These are phyloP conservation scores for Fusarium cyanostomum DNA, from an alignment of 2,329 filamentous ascomycete genomes.

Conservation along the genomic window DNA sequence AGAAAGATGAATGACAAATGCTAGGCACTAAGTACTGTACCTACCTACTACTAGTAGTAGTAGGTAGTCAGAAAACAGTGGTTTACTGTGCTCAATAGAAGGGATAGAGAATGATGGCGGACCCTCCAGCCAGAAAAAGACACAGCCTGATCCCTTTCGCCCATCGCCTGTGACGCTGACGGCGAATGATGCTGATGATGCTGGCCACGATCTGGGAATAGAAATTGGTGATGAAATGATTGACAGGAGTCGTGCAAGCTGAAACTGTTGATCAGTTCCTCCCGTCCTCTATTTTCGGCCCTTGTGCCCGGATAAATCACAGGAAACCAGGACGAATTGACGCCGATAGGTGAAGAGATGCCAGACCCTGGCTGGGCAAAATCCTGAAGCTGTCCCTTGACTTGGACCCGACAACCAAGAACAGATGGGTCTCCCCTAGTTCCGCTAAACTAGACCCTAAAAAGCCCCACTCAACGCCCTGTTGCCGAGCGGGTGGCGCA, in stretches of 20 bases:
- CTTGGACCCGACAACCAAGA: conserved; percentile 3
- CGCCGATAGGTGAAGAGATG: too few species aligned
- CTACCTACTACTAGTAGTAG: too few species aligned
- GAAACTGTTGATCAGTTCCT: conserved; percentile 35
- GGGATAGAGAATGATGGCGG: conserved; percentile 6
- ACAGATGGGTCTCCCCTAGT: background rate
- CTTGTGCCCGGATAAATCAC: conserved; percentile 10
- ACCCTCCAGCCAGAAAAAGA: background rate
- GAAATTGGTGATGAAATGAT: conserved; percentile 37
- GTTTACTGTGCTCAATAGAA: background rate
- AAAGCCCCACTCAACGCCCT: conserved; percentile 34
- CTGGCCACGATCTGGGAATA: background rate
- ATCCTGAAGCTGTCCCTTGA: conserved; percentile 9
- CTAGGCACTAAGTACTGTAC: too few species aligned
- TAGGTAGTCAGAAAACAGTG: too few species aligned
- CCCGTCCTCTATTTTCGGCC: background rate
- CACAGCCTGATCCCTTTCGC: background rate
- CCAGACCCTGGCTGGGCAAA: background rate
- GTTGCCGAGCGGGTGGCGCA: conserved; percentile 38
- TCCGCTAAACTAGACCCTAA: conserved; percentile 9
- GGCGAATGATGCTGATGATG: conserved; percentile 5
- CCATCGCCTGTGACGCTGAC: background rate
- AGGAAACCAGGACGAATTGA: background rate
- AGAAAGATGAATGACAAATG: conserved; percentile 40
- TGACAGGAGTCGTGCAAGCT: conserved; percentile 31